Percentiles rank a stretch among this genome's conserved stretches.
phyloP scores from a whole-genome alignment of 352 stramenopile species.

The Globisporangium emineosum region DNA sequence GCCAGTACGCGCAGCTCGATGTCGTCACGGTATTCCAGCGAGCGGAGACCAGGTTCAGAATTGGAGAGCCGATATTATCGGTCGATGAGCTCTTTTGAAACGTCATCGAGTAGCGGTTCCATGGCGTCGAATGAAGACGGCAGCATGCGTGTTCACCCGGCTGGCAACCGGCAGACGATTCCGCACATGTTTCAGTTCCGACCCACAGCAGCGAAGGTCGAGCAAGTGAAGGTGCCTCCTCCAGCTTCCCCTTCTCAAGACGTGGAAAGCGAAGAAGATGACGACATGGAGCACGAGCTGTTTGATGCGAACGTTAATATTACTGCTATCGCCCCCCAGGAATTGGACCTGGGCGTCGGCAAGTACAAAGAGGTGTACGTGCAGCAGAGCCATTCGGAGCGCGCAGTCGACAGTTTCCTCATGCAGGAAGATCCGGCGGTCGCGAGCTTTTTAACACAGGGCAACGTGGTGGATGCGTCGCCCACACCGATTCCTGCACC shows the following conservation, averaged over 20 bases:
- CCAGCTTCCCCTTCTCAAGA: constrained; percentile 13
- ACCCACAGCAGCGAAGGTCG: constrained; percentile 31
- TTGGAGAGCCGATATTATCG: constrained; percentile 21
- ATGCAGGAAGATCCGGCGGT: constrained; percentile 25
- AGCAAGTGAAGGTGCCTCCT: constrained; percentile 8
- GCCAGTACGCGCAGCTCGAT: constrained; percentile 24
- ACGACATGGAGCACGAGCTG: constrained; percentile 28
- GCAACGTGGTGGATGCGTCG: constrained; percentile 6
- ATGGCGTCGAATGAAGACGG: constrained; percentile 29
- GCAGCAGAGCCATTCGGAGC: constrained; percentile 28
- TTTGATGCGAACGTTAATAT: constrained; percentile 21
- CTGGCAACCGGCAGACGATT: constrained; percentile 24
- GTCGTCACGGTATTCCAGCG: constrained; percentile 12
- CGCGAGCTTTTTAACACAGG: constrained; percentile 18
- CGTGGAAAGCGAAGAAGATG: constrained; percentile 21
- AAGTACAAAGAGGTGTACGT: constrained; percentile 48
- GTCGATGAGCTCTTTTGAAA: constrained; percentile 27
- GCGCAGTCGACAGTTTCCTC: constrained; percentile 51
- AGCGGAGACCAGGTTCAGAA: constrained; percentile 11
- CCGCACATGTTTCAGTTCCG: constrained; percentile 71
- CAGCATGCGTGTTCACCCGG: constrained; percentile 27
- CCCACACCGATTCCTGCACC: neutral
- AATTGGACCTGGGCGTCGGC: constrained; percentile 49
- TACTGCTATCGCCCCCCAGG: constrained; percentile 19
- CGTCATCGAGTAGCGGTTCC: constrained; percentile 16